Percentiles rank a stretch among this genome's conserved stretches.
Conservation (phyloP, 2,329 filamentous ascomycete genomes). For the Fusarium cicatricum region DNA sequence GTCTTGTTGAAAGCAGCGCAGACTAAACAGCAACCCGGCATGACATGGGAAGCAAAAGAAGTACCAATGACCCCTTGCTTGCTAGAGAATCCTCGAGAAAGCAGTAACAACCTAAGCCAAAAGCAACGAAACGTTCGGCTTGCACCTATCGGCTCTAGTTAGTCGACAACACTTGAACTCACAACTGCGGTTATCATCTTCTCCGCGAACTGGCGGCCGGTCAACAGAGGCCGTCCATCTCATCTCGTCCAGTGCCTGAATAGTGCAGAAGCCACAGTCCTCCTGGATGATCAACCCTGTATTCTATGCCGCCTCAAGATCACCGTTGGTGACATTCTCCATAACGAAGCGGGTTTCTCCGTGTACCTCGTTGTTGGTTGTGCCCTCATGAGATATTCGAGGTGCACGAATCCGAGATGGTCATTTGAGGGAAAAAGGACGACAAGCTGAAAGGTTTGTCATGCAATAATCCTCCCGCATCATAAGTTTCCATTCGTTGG, state of each 20-base stretch:
- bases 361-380: too few species aligned
- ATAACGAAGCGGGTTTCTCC: neutral
- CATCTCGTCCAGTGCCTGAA: neutral
- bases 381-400: neutral
- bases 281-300: neutral
- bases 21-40: too few species aligned
- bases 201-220: neutral
- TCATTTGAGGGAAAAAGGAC: neutral
- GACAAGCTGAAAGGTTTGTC: neutral
- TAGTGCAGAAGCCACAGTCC: neutral
- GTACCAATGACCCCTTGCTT: too few species aligned
- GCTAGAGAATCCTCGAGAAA: too few species aligned
- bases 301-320: too few species aligned
- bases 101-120: neutral
- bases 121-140: neutral
- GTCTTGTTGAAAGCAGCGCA: too few species aligned
- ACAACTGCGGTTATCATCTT: too few species aligned
- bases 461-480: conserved; percentile 21
- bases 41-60: too few species aligned
- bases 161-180: neutral
- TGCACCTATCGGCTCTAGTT: neutral
- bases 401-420: conserved; percentile 5
- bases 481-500: conserved; percentile 7
- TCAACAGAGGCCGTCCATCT: neutral
- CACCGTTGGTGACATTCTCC: too few species aligned